Conservation (phyloP, 202 grass and related monocot species). For the Dendrocalamus latiflorus region DNA sequence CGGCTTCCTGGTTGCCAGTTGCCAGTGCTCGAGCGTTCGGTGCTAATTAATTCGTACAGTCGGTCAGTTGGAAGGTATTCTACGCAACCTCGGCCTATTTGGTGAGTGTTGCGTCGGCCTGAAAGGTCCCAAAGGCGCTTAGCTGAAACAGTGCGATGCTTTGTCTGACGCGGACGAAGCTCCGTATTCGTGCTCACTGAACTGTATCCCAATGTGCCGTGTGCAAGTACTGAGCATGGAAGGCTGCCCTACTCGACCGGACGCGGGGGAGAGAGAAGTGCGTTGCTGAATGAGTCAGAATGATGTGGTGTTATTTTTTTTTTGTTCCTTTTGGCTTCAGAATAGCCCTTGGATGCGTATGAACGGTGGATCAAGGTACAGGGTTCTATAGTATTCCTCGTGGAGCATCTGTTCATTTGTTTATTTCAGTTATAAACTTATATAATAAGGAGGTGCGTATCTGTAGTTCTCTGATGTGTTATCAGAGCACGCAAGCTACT, state of each 20-base stretch:
- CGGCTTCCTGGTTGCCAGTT: background rate
- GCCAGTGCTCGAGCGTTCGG: background rate
- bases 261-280: too few species aligned
- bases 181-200: background rate
- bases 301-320: too few species aligned
- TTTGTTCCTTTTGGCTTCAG: too few species aligned
- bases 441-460: background rate
- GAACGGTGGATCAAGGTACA: too few species aligned
- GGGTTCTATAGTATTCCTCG: too few species aligned
- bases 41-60: background rate
- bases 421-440: background rate
- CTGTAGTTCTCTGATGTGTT: background rate
- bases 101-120: background rate
- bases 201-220: background rate
- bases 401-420: background rate
- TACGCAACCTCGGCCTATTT: conserved; percentile 17
- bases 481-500: background rate
- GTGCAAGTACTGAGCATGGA: background rate
- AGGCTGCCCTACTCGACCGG: too few species aligned
- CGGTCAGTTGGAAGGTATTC: background rate
- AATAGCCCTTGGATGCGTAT: too few species aligned
- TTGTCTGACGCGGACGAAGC: background rate
- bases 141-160: background rate
- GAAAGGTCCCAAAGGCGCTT: background rate
- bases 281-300: too few species aligned